phyloP scores from a whole-genome alignment of 139 green algal genomes.

The Picochlorum sp. region DNA sequence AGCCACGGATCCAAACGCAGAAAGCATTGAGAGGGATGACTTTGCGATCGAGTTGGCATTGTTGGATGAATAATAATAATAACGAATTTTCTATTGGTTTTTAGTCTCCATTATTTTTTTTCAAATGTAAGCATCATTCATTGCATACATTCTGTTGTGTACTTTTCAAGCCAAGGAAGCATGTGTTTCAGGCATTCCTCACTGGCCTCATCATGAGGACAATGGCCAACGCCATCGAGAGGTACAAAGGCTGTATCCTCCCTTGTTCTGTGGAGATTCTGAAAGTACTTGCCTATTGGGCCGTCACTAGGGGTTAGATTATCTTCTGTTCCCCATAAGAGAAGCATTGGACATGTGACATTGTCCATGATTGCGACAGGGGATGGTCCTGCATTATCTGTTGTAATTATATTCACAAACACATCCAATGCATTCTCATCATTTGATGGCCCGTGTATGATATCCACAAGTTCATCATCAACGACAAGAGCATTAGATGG shows the following conservation, averaged over 20 bases:
- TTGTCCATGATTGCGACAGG: constrained; percentile 60
- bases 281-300: constrained; percentile 76
- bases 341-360: constrained; percentile 53
- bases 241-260: constrained; percentile 35
- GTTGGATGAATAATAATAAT: constrained; percentile 6
- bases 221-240: constrained; percentile 56
- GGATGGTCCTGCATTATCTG: constrained; percentile 37
- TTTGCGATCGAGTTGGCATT: constrained; percentile 5
- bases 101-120: not conserved
- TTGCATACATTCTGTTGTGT: not conserved
- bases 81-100: not conserved
- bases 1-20: constrained; percentile 57
- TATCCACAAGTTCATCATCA: constrained; percentile 80
- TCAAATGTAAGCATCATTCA: not conserved
- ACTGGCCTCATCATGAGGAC: constrained; percentile 57
- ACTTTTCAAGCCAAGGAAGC: constrained; percentile 57
- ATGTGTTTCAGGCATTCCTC: constrained; percentile 53
- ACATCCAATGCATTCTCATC: constrained; percentile 67
- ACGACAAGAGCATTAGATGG: constrained; percentile 47
- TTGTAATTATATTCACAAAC: constrained; percentile 83
- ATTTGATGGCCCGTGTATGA: constrained; percentile 47
- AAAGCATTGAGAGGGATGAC: constrained; percentile 39
- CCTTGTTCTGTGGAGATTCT: constrained; percentile 30
- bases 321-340: constrained; percentile 84
- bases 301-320: constrained; percentile 79